These are phyloP conservation scores for Kernera saxatilis DNA, from an alignment of 345 rosid genomes.

Conservation along the genomic window DNA sequence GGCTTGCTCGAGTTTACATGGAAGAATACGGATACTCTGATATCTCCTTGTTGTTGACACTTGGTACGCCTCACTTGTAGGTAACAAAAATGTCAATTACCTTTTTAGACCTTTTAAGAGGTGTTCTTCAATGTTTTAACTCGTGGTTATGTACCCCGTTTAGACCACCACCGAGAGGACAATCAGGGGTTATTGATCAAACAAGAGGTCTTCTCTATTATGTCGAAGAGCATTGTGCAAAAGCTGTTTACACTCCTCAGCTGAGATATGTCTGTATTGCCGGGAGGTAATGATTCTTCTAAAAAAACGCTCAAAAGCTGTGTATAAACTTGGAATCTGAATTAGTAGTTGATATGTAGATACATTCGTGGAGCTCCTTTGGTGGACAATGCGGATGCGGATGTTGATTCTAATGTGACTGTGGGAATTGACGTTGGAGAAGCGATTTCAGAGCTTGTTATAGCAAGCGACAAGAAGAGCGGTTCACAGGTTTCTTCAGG, in stretches of 20 bases:
- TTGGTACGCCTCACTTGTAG: conserved; percentile 97
- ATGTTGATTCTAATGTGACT: conserved; percentile 35
- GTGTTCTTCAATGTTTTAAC: not conserved
- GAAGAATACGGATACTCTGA: conserved; percentile 66
- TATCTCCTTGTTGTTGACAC: conserved; percentile 70
- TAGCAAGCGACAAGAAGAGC: conserved; percentile 28
- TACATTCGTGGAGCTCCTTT: conserved; percentile 67
- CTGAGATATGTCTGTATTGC: conserved; percentile 86
- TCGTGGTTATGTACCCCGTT: not conserved
- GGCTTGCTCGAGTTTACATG: conserved; percentile 94
- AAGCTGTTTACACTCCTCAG: conserved; percentile 69
- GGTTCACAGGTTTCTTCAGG: conserved; percentile 22
- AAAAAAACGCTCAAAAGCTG: not conserved
- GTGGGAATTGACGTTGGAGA: conserved; percentile 38
- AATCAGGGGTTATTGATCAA: conserved; percentile 79
- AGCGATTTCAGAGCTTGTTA: conserved; percentile 39
- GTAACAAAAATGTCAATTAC: conserved; percentile 31
- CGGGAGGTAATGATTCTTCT: conserved; percentile 54
- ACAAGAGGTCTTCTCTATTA: conserved; percentile 86
- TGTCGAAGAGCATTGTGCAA: conserved; percentile 60
- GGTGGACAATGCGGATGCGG: conserved; percentile 35
- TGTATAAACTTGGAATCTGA: not conserved
- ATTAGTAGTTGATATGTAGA: conserved; percentile 33
- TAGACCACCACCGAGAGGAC: conserved; percentile 91
- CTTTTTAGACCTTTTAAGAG: not conserved